Evolutionary conservation across 1,284 basidiomycete genomes (phyloP), one percentile per base, ranked within the genome.

Genomic region (Cerioporus squamosus): DNA sequence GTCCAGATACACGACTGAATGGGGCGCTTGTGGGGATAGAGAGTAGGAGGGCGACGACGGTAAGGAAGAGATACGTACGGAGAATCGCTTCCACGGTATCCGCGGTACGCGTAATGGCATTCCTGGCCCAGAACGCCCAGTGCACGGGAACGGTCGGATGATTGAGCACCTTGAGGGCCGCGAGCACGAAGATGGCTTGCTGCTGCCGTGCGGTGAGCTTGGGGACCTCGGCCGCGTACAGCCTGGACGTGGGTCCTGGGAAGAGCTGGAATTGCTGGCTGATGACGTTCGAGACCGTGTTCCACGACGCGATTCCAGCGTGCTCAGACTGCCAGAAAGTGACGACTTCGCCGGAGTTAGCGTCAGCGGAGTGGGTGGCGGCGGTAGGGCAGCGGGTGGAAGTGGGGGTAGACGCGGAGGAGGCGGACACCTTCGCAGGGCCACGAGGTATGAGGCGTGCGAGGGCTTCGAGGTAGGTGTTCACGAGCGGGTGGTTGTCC

Each of bases 41-140:
- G 29, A 51, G 17, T 18, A 29, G 18, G 7, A n/a, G 46, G 26
- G 51, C 18, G 38, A 7, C 50, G 23, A 20, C n/a, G 15, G 4
- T 5, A 15, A 5, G 39, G 15, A 26, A 39, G 31, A 33, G 18
- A 67, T 29, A 29, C 68, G 56, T 59, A 70, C 68, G 57, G 23
- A 67, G 53, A 24, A 68, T 44, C 23, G 61, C 60, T 18, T 69
- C 53, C 20, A 71, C 61, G 42, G 62, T 59, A 51, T 61, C 53
- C 12, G 66, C 66, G 23, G 68, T 71, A 20, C 62, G 61, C 10
- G 39, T 39, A 23, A 62, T 59, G 43, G 57, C 50, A 24, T 62
- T 60, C 43, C 58, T 58, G 33, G 62, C 66, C 69, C 69, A 71
- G 44, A 71, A 53, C 3, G 65, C 57, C 36, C 66, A 67, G 45